A percentile compares a stretch with the other conserved stretches of the same genome.
Conservation (phyloP, 768 basidiomycete genomes). For the Suillus fuscotomentosus region DNA sequence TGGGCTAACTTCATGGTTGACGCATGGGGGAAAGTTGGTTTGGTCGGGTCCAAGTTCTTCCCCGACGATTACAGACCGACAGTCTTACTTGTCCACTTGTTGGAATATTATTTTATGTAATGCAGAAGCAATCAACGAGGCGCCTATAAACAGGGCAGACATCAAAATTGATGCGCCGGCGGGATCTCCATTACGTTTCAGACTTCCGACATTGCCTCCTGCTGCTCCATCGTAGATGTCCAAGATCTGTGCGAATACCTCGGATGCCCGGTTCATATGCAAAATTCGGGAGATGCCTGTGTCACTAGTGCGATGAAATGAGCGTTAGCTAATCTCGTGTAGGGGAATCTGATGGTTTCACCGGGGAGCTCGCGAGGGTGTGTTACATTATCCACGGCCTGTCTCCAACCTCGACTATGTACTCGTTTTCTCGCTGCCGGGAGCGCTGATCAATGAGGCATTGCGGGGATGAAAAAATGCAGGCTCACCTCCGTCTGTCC, state of each 20-base stretch:
- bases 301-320: not conserved
- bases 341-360: not conserved
- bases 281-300: not conserved
- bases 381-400: not conserved
- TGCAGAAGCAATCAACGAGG: not conserved
- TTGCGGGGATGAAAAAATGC: too few species aligned
- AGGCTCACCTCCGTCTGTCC: too few species aligned
- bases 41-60: conserved; percentile 1
- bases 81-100: conserved; percentile 11
- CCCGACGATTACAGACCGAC: conserved; percentile 5
- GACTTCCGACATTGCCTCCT: not conserved
- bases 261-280: not conserved
- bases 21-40: conserved; percentile 25
- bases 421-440: too few species aligned
- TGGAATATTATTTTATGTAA: not conserved
- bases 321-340: not conserved
- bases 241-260: not conserved
- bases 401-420: not conserved
- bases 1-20: conserved; percentile 53
- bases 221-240: not conserved
- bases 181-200: not conserved
- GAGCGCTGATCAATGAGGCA: too few species aligned
- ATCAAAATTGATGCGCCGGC: not conserved
- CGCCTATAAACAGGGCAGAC: not conserved
- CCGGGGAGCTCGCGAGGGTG: not conserved